phyloP scores from a whole-genome alignment of 2,329 filamentous ascomycete genomes.

The Pseudogymnoascus pannorum region DNA sequence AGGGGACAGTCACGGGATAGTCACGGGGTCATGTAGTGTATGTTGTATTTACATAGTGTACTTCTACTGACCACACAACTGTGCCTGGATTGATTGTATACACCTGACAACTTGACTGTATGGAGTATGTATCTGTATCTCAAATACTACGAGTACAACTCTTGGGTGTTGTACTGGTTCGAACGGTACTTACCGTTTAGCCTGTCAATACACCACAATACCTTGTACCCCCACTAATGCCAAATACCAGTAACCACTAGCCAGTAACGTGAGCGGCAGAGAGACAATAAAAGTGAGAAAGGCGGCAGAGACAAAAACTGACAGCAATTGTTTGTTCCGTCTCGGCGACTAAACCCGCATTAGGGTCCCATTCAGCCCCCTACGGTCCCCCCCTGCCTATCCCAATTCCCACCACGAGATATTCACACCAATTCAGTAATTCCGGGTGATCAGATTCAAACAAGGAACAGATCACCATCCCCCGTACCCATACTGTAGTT shows the following conservation, averaged over 20 bases:
- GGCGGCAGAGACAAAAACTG: not conserved
- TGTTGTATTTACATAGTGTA: too few species aligned
- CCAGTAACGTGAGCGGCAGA: not conserved
- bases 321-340: too few species aligned
- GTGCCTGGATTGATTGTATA: too few species aligned
- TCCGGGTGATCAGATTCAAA: not conserved
- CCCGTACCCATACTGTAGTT: not conserved
- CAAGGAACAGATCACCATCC: not conserved
- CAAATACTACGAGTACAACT: too few species aligned
- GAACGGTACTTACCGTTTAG: not conserved
- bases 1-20: not conserved
- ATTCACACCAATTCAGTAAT: not conserved
- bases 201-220: not conserved
- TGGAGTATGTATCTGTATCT: too few species aligned
- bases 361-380: too few species aligned
- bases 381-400: not conserved
- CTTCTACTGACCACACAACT: too few species aligned
- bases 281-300: too few species aligned
- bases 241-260: not conserved
- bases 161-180: too few species aligned
- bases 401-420: too few species aligned
- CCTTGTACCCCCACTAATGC: not conserved
- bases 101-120: too few species aligned
- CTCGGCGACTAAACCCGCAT: not conserved
- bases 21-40: too few species aligned